Percentiles rank a stretch among this genome's conserved stretches.
phyloP scores from a whole-genome alignment of 805 yeast genomes.

The Kluyveromyces wickerhamii region DNA sequence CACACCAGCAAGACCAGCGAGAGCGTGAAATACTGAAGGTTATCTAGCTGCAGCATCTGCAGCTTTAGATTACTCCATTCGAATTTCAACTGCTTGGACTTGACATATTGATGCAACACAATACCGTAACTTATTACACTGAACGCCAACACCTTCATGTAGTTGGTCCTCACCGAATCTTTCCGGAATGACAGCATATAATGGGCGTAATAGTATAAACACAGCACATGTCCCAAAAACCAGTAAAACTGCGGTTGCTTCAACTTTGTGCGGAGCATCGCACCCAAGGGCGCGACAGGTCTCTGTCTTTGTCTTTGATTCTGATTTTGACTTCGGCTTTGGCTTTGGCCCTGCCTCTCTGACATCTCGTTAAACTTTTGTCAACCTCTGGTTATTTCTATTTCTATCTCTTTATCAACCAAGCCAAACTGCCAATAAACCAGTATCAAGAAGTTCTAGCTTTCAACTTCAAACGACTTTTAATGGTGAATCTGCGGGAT shows the following conservation, averaged over 20 bases:
- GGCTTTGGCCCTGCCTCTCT: neutral
- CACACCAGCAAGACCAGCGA: slow-evolving; percentile 35
- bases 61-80: slow-evolving; percentile 28
- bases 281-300: slow-evolving; percentile 16
- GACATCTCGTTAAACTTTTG: neutral
- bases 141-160: slow-evolving; percentile 39
- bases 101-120: slow-evolving; percentile 53
- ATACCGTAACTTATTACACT: slow-evolving; percentile 54
- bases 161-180: slow-evolving; percentile 30
- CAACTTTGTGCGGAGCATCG: slow-evolving; percentile 18
- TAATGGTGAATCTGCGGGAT: no score
- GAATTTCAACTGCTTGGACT: slow-evolving; percentile 32
- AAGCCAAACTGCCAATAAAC: no score
- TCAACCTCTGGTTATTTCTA: neutral
- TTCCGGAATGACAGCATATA: slow-evolving; percentile 35
- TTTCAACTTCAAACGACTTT: no score
- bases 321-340: neutral
- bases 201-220: slow-evolving; percentile 35
- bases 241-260: slow-evolving; percentile 59
- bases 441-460: no score
- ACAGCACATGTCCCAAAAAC: slow-evolving; percentile 55
- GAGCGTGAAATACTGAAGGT: slow-evolving; percentile 51
- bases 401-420: no score
- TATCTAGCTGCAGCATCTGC: slow-evolving; percentile 38
- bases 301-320: slow-evolving; percentile 5